Evolutionary conservation across 1,139 yeast species (phyloP).

Genomic region (Nadsonia starkeyi-henricii): DNA sequence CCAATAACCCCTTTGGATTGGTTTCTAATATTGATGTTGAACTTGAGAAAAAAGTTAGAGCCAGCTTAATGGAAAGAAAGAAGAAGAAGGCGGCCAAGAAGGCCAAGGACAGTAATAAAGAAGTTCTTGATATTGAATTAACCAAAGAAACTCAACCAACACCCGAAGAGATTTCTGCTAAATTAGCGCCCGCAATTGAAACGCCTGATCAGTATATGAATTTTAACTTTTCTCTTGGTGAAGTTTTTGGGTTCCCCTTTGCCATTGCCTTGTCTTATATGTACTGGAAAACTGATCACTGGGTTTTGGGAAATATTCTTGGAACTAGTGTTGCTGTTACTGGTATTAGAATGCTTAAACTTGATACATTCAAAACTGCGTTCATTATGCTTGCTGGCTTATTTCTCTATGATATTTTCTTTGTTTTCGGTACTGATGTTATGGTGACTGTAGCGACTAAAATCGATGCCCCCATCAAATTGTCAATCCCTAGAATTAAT

Average conservation of each 20-base stretch:
- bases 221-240: constrained; percentile 6
- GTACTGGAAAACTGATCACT: constrained; percentile 15
- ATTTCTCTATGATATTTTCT: constrained; percentile 49
- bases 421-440: constrained; percentile 48
- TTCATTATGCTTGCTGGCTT: constrained; percentile 33
- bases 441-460: constrained; percentile 50
- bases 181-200: constrained; percentile 9
- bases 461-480: constrained; percentile 42
- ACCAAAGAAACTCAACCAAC: constrained; percentile 10
- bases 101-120: constrained; percentile 1
- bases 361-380: constrained; percentile 32
- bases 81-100: constrained; percentile 5
- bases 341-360: constrained; percentile 16
- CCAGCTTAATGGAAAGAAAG: constrained; percentile 1
- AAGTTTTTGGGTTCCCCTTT: constrained; percentile 7
- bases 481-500: constrained; percentile 32
- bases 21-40: constrained; percentile 10
- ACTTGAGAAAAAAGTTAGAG: constrained; percentile 6
- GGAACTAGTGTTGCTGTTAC: constrained; percentile 10
- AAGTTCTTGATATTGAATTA: constrained; percentile 1
- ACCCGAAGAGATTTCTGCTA: constrained; percentile 15
- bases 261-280: constrained; percentile 6
- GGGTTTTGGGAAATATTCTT: constrained; percentile 22
- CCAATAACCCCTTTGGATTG: constrained; percentile 21
- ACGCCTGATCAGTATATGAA: constrained; percentile 4